Evolutionary conservation across 177 flowering plant species (phyloP).

Genomic region (Tripterygium wilfordii): DNA sequence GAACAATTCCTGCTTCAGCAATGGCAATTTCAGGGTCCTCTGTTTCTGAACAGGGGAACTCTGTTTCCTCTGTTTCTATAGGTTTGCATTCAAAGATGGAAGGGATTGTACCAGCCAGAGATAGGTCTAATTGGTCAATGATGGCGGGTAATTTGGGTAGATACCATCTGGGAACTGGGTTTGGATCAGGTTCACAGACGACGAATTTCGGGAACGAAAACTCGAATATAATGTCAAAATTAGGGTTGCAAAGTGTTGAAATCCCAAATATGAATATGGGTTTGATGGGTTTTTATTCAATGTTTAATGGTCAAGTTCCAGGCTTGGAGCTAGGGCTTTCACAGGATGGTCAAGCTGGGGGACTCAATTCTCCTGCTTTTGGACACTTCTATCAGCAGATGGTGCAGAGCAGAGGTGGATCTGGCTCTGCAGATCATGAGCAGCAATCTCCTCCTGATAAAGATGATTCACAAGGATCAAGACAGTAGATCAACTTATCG

Average conservation of each 20-base stretch:
- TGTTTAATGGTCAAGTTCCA: conserved; percentile 23
- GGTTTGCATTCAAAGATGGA: conserved; percentile 18
- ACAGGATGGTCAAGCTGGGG: conserved; percentile 30
- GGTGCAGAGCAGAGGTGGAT: conserved; percentile 16
- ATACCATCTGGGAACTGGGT: conserved; percentile 12
- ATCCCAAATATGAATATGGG: conserved; percentile 23
- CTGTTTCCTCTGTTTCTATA: conserved; percentile 24
- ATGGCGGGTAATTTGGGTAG: conserved; percentile 23
- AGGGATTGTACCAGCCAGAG: conserved; percentile 8
- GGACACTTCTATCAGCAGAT: conserved; percentile 30
- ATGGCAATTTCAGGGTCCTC: conserved; percentile 25
- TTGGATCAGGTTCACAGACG: conserved; percentile 24
- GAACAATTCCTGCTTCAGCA: conserved; percentile 40
- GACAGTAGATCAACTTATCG: too few species aligned
- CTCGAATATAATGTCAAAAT: conserved; percentile 6
- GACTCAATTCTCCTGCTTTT: conserved; percentile 24
- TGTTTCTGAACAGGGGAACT: conserved; percentile 32
- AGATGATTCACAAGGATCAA: conserved; percentile 28
- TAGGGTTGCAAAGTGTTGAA: conserved; percentile 35
- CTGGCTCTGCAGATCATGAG: conserved; percentile 6
- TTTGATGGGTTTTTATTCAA: conserved; percentile 13
- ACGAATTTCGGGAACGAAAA: conserved; percentile 15
- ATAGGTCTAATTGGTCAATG: conserved; percentile 17
- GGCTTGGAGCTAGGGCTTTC: conserved; percentile 47
- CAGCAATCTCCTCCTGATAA: conserved; percentile 11